These are phyloP conservation scores for Glycyrrhiza uralensis DNA, from an alignment of 306 rosid genomes.

Conservation along the genomic window DNA sequence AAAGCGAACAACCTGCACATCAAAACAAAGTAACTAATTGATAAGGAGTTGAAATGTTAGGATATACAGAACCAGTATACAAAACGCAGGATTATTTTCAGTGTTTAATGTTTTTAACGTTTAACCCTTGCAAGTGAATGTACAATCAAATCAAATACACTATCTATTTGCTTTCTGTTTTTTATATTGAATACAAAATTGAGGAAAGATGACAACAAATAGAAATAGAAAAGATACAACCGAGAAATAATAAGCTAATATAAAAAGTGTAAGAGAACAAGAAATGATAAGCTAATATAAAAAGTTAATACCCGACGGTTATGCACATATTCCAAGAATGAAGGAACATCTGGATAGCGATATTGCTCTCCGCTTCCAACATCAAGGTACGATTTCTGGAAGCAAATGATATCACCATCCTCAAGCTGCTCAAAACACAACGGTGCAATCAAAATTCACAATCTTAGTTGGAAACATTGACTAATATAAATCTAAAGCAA, in stretches of 20 bases:
- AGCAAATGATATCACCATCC: conserved; percentile 94
- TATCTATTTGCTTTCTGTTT: background rate
- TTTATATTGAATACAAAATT: background rate
- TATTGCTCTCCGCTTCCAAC: conserved; percentile 45
- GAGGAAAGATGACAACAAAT: background rate
- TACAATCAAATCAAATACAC: background rate
- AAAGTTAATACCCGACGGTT: conserved; percentile 69
- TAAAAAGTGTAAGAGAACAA: background rate
- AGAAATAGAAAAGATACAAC: background rate
- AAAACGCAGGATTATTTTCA: background rate
- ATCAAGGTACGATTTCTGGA: conserved; percentile 60
- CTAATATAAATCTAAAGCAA: background rate
- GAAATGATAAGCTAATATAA: background rate
- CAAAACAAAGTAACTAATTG: background rate
- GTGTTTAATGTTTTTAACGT: background rate
- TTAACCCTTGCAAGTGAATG: background rate
- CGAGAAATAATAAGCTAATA: background rate
- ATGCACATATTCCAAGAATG: conserved; percentile 85
- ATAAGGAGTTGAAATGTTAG: background rate
- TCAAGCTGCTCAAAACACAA: conserved; percentile 61
- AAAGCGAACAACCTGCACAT: conserved; percentile 79
- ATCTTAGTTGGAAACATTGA: background rate
- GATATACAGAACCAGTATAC: background rate
- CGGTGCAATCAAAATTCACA: background rate
- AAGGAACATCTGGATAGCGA: conserved; percentile 74